phyloP scores from a whole-genome alignment of 345 rosid genomes.

The Citrus mangshanensis region DNA sequence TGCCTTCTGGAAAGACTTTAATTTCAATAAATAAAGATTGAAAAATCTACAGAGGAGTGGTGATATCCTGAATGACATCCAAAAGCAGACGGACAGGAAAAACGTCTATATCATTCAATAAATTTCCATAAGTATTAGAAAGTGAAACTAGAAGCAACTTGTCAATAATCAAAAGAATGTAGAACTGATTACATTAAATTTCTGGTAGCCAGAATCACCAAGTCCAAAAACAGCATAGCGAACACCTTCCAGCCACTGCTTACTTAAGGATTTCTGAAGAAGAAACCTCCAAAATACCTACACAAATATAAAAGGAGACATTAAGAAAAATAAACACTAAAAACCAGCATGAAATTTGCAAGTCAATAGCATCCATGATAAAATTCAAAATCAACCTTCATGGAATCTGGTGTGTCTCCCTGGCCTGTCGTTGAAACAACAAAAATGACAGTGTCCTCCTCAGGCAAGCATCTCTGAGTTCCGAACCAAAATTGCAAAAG shows the following conservation, averaged over 20 bases:
- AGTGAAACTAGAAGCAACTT: not conserved
- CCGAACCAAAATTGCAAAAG: not conserved
- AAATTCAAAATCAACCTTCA: conserved; percentile 46
- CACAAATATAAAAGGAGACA: conserved; percentile 10
- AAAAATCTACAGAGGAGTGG: not conserved
- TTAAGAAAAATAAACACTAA: conserved; percentile 6
- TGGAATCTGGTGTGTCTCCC: conserved; percentile 89
- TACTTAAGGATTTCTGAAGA: conserved; percentile 57
- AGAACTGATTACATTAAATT: conserved; percentile 59
- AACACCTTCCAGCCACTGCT: conserved; percentile 63
- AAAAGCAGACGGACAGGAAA: not conserved
- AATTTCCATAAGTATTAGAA: not conserved
- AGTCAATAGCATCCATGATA: not conserved
- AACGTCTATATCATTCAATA: not conserved
- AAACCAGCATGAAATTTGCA: not conserved
- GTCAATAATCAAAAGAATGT: not conserved
- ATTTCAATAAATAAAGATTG: not conserved
- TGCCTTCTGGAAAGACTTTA: not conserved
- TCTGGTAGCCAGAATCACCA: conserved; percentile 92
- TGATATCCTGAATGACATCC: not conserved
- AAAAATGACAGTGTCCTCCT: conserved; percentile 58
- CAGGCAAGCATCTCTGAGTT: conserved; percentile 59
- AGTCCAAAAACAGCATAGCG: conserved; percentile 83
- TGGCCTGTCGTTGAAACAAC: conserved; percentile 95
- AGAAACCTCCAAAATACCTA: conserved; percentile 91